phyloP scores from a whole-genome alignment of 2,329 filamentous ascomycete species.

The Cordyceps cateniannulata region DNA sequence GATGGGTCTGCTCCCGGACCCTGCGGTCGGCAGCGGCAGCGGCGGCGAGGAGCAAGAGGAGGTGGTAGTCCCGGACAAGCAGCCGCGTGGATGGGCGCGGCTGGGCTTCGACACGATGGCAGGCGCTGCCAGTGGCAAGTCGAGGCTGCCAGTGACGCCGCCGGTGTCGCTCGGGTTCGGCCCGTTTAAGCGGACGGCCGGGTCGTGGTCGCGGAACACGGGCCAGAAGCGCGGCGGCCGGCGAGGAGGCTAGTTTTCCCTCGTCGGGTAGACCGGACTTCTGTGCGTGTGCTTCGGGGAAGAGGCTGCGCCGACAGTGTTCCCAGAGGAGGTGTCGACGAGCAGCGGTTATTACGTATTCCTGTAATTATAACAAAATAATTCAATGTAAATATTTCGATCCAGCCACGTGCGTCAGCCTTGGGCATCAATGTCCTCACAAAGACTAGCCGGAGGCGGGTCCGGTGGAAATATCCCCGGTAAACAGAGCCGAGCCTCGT shows the following conservation, averaged over 20 bases:
- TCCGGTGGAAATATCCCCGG: not conserved
- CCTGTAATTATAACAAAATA: not conserved
- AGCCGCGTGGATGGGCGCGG: conserved; percentile 5
- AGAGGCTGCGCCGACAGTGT: not conserved
- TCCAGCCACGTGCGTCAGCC: not conserved
- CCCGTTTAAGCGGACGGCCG: conserved; percentile 11
- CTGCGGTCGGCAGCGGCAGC: not conserved
- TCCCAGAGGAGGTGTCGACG: not conserved
- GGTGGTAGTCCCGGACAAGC: not conserved
- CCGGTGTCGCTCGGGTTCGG: conserved; percentile 10
- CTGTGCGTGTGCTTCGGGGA: not conserved
- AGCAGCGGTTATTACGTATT: not conserved
- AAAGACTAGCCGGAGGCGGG: not conserved
- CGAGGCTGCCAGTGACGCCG: conserved; percentile 1
- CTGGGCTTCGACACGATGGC: not conserved
- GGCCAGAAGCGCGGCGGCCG: conserved; percentile 11
- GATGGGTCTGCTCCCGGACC: not conserved
- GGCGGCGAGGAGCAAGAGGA: not conserved
- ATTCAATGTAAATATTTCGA: not conserved
- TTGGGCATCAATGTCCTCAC: not conserved
- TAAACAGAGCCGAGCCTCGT: too few species aligned
- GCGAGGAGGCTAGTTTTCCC: conserved; percentile 13
- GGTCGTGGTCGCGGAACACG: conserved; percentile 9
- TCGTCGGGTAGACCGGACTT: not conserved
- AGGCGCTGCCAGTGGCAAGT: not conserved